Evolutionary conservation across 106 monocot species (phyloP), one percentile per base, ranked within the genome.

Genomic region (Narthecium ossifragum): DNA sequence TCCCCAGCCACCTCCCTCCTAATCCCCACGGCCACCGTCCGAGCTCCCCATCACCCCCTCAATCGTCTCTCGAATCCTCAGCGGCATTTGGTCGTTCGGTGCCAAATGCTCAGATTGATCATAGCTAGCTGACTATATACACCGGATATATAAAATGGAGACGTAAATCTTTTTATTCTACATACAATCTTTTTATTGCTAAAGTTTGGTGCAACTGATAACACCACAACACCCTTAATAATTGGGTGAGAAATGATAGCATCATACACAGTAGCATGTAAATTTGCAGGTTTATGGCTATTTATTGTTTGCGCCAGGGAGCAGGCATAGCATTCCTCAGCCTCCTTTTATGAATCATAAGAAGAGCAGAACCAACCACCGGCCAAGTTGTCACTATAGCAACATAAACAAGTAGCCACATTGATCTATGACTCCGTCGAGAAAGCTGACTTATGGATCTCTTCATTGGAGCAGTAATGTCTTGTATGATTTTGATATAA

Each of bases 361-460:
- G 72, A 48, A 84, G 36, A 18, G 63, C 54, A 33, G 96, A 64
- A 39, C 83, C 86, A 33, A 90, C 56, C 25, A 96, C 33, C 12
- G 94, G 94, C 77, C 86, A 96, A 34, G 78, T 78, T 5, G 94
- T 76, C 12, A 76, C 65, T 30, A 90, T 53, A n/a, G 90, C 86
- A 51, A 90, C 67, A n/a, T 90, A 96, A 18, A 54, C 73, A 3
- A 96, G 83, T 40, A 96, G 29, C 86, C 96, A 84, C 33, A 87
- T 76, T 14, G 84, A 90, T 51, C 34, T 62, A 32, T 67, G 58
- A 20, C 61, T 71, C 31, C 64, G 70, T 17, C 68, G 65, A 2
- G 78, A 75, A 26, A 90, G 69, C 70, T 81, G 74, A 45, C 76
- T 75, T 12, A 76, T 62, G 22, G 78, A 75, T 62, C 62, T 84